These are phyloP conservation scores for Boletus smithii DNA, from an alignment of 1,284 basidiomycete genomes.

Conservation along the genomic window DNA sequence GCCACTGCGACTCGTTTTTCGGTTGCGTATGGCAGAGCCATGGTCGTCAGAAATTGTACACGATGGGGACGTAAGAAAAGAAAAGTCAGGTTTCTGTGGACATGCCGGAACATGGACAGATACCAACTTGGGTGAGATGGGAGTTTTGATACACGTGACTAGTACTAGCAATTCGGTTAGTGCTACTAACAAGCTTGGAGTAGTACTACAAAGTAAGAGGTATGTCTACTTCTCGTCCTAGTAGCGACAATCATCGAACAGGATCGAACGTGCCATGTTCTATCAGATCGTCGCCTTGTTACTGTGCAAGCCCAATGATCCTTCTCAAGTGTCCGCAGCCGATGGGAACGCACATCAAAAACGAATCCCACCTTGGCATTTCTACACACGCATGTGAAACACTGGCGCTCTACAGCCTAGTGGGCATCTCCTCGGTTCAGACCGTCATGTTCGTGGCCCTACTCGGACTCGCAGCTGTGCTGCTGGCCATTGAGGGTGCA, in stretches of 20 bases:
- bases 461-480: slow-evolving; percentile 4
- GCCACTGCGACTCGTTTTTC: slow-evolving; percentile 78
- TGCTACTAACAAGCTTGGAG: too few species aligned
- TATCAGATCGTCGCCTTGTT: too few species aligned
- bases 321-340: neutral
- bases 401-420: neutral
- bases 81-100: neutral
- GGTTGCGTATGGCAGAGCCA: slow-evolving; percentile 36
- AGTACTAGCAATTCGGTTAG: neutral
- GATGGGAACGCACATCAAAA: neutral
- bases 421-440: neutral
- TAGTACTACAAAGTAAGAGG: too few species aligned
- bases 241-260: neutral
- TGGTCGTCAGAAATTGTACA: slow-evolving; percentile 5
- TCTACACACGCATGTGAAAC: neutral
- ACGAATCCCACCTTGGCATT: neutral
- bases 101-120: slow-evolving; percentile 10
- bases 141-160: neutral
- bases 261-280: too few species aligned
- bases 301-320: too few species aligned
- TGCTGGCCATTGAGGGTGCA: slow-evolving; percentile 6
- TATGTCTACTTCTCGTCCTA: neutral
- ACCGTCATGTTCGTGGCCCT: slow-evolving; percentile 5
- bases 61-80: neutral
- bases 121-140: too few species aligned